phyloP scores from a whole-genome alignment of 805 yeast species.

The Candida xyloterini region DNA sequence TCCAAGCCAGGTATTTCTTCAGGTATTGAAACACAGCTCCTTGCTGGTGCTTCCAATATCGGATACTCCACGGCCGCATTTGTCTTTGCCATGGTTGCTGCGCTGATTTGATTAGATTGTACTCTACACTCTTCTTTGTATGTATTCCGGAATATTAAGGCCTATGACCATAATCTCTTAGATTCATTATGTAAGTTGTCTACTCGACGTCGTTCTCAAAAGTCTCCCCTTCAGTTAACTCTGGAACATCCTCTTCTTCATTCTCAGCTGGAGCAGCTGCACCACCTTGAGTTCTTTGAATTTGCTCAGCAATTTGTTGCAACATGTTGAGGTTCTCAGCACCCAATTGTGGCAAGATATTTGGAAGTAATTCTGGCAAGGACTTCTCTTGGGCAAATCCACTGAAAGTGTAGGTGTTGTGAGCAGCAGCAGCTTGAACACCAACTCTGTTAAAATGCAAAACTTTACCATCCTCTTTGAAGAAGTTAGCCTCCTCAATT shows the following conservation, averaged over 20 bases:
- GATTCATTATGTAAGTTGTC: constrained; percentile 12
- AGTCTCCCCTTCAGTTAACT: constrained; percentile 85
- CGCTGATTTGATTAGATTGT: constrained; percentile 11
- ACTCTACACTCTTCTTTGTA: constrained; percentile 8
- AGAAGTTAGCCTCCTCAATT: constrained; percentile 96
- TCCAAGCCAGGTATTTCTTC: constrained; percentile 1
- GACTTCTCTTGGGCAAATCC: constrained; percentile 94
- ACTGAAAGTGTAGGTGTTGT: constrained; percentile 91
- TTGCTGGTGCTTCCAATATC: constrained; percentile 9
- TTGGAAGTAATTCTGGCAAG: constrained; percentile 89
- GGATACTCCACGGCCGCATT: constrained; percentile 9
- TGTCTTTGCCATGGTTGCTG: constrained; percentile 12
- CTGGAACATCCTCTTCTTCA: constrained; percentile 69
- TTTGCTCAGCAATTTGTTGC: constrained; percentile 84
- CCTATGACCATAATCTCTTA: constrained; percentile 10
- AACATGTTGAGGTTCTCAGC: constrained; percentile 90
- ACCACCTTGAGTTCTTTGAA: constrained; percentile 55
- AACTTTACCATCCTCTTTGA: constrained; percentile 94
- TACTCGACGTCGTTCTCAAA: constrained; percentile 57
- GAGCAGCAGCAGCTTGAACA: constrained; percentile 86
- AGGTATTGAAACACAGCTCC: constrained; percentile 10
- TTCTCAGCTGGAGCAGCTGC: constrained; percentile 43
- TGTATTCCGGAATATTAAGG: constrained; percentile 11
- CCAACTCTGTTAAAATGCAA: constrained; percentile 95
- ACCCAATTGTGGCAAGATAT: constrained; percentile 93